These are phyloP conservation scores for Malus hybrid DNA, from an alignment of 331 rosid genomes.

Conservation along the genomic window DNA sequence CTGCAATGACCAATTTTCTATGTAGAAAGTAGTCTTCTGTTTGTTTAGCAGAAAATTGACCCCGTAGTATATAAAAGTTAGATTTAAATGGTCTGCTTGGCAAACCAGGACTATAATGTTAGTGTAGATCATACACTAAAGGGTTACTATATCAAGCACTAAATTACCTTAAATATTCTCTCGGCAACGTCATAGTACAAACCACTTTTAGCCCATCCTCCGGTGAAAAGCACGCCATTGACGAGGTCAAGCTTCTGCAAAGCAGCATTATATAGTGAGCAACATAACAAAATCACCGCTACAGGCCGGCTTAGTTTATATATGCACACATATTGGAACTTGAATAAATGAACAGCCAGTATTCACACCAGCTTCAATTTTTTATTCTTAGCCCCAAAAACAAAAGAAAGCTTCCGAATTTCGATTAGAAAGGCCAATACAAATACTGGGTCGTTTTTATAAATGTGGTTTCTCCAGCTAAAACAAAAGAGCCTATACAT, in stretches of 20 bases:
- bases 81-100: not conserved
- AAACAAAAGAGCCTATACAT: not conserved
- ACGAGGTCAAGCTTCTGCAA: constrained; percentile 79
- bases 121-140: not conserved
- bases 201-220: constrained; percentile 77
- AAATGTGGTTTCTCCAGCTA: not conserved
- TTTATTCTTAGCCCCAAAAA: not conserved
- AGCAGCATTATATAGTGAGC: constrained; percentile 2
- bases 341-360: not conserved
- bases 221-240: constrained; percentile 88
- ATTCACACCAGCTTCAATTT: not conserved
- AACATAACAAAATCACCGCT: not conserved
- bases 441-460: not conserved
- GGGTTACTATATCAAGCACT: not conserved
- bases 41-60: not conserved
- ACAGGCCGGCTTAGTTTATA: not conserved
- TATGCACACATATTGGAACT: not conserved
- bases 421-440: not conserved
- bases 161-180: constrained; percentile 56
- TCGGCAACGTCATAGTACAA: constrained; percentile 45
- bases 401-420: not conserved
- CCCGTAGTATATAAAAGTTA: not conserved
- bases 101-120: not conserved
- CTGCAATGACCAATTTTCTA: no score
- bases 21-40: not conserved